These are phyloP conservation scores for Penicillium italicum DNA, from an alignment of 2,329 filamentous ascomycete species.

Conservation along the genomic window DNA sequence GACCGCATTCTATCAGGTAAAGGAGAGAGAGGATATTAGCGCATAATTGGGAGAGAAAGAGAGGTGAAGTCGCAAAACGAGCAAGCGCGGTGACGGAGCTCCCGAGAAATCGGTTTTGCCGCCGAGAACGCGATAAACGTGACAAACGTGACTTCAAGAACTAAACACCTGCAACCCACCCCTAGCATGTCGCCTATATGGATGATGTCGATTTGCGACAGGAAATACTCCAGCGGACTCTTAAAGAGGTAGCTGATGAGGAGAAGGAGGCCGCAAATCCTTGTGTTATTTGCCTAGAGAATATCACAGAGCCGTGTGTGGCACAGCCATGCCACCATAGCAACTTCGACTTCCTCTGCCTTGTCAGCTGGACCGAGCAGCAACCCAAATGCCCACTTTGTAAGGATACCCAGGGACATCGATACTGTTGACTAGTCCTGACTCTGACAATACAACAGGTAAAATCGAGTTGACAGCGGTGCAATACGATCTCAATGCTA, in stretches of 20 bases:
- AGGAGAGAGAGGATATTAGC: neutral
- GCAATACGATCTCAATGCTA: slow-evolving; percentile 59
- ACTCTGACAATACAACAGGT: slow-evolving; percentile 34
- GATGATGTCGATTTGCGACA: slow-evolving; percentile 42
- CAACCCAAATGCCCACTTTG: slow-evolving; percentile 75
- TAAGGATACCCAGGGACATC: slow-evolving; percentile 35
- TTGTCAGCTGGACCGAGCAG: slow-evolving; percentile 75
- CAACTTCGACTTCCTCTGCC: slow-evolving; percentile 81
- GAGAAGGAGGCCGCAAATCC: slow-evolving; percentile 44
- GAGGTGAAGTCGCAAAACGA: neutral
- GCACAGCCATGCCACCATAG: slow-evolving; percentile 73
- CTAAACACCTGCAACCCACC: slow-evolving; percentile 1
- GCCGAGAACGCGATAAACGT: slow-evolving; percentile 6
- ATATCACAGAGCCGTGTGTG: slow-evolving; percentile 66
- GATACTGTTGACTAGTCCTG: neutral
- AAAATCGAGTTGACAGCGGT: slow-evolving; percentile 57
- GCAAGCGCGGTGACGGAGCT: neutral
- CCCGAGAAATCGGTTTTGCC: slow-evolving; percentile 15
- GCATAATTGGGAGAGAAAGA: neutral
- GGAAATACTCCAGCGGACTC: slow-evolving; percentile 44
- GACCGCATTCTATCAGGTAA: slow-evolving; percentile 27
- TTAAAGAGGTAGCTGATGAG: slow-evolving; percentile 43
- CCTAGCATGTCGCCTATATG: slow-evolving; percentile 29
- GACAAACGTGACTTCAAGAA: slow-evolving; percentile 8
- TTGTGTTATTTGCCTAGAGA: slow-evolving; percentile 86